Conservation (phyloP, 768 basidiomycete genomes). For the Rhodotorula babjevae region DNA sequence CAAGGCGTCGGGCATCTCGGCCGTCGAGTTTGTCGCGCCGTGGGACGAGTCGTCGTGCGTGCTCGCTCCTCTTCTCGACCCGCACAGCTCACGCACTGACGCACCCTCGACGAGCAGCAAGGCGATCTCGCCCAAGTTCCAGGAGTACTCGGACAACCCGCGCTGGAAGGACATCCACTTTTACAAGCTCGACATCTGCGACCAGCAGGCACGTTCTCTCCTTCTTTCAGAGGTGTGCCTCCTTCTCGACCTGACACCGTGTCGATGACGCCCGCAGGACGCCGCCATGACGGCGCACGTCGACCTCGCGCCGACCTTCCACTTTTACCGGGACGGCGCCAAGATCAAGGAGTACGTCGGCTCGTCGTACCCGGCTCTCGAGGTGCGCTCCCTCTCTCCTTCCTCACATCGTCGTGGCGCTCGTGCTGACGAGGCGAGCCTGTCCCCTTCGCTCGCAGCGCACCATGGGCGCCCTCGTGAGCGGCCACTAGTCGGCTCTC, state of each 20-base stretch:
- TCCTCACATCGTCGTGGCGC: too few relatives aligned
- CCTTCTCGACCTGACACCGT: too few relatives aligned
- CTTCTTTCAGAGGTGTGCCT: background rate
- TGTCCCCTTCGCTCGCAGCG: background rate
- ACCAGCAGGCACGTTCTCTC: slow-evolving; percentile 22
- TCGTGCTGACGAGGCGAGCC: background rate
- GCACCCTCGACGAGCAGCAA: slow-evolving; percentile 3
- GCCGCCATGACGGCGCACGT: slow-evolving; percentile 33
- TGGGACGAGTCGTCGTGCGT: slow-evolving; percentile 35
- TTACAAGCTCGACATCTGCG: slow-evolving; percentile 37
- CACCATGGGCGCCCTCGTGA: slow-evolving; percentile 6
- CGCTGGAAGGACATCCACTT: slow-evolving; percentile 19
- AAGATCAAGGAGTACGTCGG: slow-evolving; percentile 37
- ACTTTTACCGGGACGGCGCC: slow-evolving; percentile 29
- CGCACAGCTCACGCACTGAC: background rate
- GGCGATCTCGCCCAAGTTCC: slow-evolving; percentile 30
- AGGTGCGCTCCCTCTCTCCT: slow-evolving; percentile 10
- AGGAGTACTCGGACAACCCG: slow-evolving; percentile 10
- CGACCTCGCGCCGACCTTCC: slow-evolving; percentile 28
- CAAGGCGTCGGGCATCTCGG: slow-evolving; percentile 1
- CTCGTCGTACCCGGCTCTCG: slow-evolving; percentile 29
- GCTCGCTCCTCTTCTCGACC: background rate
- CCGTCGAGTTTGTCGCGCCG: slow-evolving; percentile 31
- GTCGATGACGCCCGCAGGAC: slow-evolving; percentile 6
- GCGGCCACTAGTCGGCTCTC: background rate